These are phyloP conservation scores for sweet orange (Citrus sinensis) DNA, from an alignment of 345 rosid species.

Conservation along the genomic window DNA sequence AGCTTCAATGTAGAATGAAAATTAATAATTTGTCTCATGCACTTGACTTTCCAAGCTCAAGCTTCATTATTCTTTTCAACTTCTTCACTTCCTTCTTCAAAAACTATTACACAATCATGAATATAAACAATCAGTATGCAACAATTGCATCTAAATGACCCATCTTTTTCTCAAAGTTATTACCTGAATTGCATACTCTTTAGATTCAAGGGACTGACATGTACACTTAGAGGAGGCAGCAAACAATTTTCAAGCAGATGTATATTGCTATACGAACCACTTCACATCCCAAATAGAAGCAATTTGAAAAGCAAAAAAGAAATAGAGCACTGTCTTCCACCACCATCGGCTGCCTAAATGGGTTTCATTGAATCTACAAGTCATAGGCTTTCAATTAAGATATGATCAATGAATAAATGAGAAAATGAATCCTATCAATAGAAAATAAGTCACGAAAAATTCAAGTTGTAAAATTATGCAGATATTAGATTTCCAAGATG, in stretches of 20 bases:
- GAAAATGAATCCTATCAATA: constrained; percentile 57
- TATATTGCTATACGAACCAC: no score
- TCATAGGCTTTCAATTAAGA: constrained; percentile 10
- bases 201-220: not conserved
- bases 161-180: not conserved
- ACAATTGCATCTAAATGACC: no score
- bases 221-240: not conserved
- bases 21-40: no score
- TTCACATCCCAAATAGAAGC: constrained; percentile 59
- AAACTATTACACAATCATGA: no score
- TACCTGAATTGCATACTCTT: no score
- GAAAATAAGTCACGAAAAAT: constrained; percentile 11
- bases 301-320: constrained; percentile 89
- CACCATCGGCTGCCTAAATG: constrained; percentile 88
- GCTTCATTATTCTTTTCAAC: no score
- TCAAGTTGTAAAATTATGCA: not conserved
- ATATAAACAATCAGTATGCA: no score
- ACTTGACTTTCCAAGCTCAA: no score
- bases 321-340: constrained; percentile 67
- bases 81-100: no score
- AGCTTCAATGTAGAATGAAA: no score
- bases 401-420: constrained; percentile 40
- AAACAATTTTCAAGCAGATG: not conserved
- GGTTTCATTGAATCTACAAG: constrained; percentile 72
- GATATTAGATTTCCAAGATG: not conserved